These are phyloP conservation scores for Arthrobotrys sphaeroides DNA, from an alignment of 2,329 filamentous ascomycete species.

Conservation along the genomic window DNA sequence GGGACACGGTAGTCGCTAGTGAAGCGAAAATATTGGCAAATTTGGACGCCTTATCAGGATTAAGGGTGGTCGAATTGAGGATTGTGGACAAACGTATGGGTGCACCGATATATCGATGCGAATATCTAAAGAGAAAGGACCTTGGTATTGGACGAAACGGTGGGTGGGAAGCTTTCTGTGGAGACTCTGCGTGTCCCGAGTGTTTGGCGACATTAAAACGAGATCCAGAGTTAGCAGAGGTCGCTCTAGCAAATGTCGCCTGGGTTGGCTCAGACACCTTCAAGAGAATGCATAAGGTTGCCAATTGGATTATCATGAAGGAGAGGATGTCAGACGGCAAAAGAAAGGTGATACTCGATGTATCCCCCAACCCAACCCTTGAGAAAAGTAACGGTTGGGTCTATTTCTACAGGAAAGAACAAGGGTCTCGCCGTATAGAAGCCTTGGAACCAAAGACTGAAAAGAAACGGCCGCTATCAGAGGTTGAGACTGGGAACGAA, in stretches of 20 bases:
- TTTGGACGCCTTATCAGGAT: background rate
- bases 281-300: conserved; percentile 18
- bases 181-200: background rate
- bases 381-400: background rate
- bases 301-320: conserved; percentile 22
- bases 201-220: conserved; percentile 7
- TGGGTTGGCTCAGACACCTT: background rate
- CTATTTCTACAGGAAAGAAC: conserved; percentile 26
- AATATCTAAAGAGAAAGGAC: background rate
- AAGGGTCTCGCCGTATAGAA: background rate
- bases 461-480: conserved; percentile 16
- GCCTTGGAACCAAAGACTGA: conserved; percentile 2
- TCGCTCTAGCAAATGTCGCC: background rate
- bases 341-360: conserved; percentile 28
- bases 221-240: conserved; percentile 1
- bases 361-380: background rate
- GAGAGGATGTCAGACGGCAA: conserved; percentile 10
- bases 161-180: conserved; percentile 26
- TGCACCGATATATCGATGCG: background rate
- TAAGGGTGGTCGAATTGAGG: conserved; percentile 30
- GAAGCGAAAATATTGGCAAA: background rate
- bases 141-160: conserved; percentile 2
- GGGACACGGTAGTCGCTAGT: background rate
- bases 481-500: background rate
- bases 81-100: background rate